phyloP scores from a whole-genome alignment of 176 grass and related monocot species.

The Miscanthus lutarioriparius region DNA sequence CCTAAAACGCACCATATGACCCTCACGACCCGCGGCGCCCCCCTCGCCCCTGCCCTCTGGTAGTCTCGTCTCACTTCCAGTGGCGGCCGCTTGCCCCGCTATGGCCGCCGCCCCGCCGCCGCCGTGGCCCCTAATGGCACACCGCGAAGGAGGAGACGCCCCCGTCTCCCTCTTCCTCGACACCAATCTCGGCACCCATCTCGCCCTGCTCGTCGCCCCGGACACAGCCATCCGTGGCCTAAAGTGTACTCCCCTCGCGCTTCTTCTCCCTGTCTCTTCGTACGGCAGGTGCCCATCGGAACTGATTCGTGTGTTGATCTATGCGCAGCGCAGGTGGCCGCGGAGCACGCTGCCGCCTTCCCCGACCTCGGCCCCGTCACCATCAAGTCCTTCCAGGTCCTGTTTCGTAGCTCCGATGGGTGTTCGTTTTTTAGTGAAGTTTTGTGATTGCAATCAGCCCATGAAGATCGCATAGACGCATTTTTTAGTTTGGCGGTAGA shows the following conservation, averaged over 20 bases:
- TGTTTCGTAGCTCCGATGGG: slow-evolving; percentile 32
- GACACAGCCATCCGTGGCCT: slow-evolving; percentile 50
- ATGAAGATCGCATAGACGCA: background rate
- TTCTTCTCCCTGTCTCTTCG: background rate
- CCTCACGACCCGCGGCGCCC: too few species aligned
- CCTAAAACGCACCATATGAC: too few species aligned
- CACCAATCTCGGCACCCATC: slow-evolving; percentile 57
- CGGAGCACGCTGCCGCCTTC: slow-evolving; percentile 40
- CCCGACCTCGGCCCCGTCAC: slow-evolving; percentile 32
- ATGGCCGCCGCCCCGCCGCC: slow-evolving; percentile 23
- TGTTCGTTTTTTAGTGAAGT: background rate
- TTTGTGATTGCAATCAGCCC: slow-evolving; percentile 3
- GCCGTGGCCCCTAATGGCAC: background rate
- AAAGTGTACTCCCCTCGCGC: slow-evolving; percentile 49
- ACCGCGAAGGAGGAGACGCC: background rate
- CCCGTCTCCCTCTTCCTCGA: slow-evolving; percentile 51
- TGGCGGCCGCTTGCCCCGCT: slow-evolving; percentile 31
- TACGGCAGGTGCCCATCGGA: background rate
- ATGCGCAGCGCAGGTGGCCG: slow-evolving; percentile 31
- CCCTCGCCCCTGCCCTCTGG: background rate
- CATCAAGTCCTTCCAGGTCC: slow-evolving; percentile 46
- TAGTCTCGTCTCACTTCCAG: background rate
- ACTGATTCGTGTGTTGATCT: slow-evolving; percentile 15
- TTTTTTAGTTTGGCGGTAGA: background rate
- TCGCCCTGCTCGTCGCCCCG: slow-evolving; percentile 45